Evolutionary conservation across 495 filamentous ascomycete species (phyloP).

Genomic region (Bombardia bombarda): DNA sequence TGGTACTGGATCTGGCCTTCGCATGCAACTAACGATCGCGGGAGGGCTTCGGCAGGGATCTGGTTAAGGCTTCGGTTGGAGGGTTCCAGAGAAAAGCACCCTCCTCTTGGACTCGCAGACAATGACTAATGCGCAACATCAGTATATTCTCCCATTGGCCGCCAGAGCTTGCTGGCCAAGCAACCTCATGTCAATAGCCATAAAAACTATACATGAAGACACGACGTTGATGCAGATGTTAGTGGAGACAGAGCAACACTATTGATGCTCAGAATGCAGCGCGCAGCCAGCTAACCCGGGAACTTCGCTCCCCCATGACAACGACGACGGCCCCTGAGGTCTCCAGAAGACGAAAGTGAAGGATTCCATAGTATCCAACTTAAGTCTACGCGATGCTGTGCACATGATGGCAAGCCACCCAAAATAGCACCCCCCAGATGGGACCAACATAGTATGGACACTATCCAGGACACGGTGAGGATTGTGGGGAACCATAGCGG

Average conservation of each 20-base stretch:
- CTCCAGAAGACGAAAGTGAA: too few relatives aligned
- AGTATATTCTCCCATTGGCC: slow-evolving; percentile 21
- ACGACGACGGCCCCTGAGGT: too few relatives aligned
- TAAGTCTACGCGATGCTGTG: too few relatives aligned
- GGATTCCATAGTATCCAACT: too few relatives aligned
- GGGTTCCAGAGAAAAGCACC: slow-evolving; percentile 1
- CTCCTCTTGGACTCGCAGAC: slow-evolving; percentile 5
- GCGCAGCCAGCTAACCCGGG: too few relatives aligned
- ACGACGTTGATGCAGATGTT: too few relatives aligned
- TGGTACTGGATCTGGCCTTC: background rate
- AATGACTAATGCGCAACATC: slow-evolving; percentile 16
- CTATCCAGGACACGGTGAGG: background rate
- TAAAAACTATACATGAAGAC: background rate
- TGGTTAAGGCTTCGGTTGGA: background rate
- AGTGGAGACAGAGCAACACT: too few relatives aligned
- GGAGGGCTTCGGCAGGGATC: slow-evolving; percentile 1
- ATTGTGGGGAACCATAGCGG: slow-evolving; percentile 20
- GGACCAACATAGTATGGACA: slow-evolving; percentile 3
- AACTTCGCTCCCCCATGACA: too few relatives aligned
- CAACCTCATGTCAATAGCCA: too few relatives aligned
- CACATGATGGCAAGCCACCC: background rate
- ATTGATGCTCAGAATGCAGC: background rate
- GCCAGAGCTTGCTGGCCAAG: too few relatives aligned
- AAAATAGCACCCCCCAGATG: background rate
- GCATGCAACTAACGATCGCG: slow-evolving; percentile 1